phyloP scores from a whole-genome alignment of 2,329 filamentous ascomycete species.

The Biscogniauxia sp. region DNA sequence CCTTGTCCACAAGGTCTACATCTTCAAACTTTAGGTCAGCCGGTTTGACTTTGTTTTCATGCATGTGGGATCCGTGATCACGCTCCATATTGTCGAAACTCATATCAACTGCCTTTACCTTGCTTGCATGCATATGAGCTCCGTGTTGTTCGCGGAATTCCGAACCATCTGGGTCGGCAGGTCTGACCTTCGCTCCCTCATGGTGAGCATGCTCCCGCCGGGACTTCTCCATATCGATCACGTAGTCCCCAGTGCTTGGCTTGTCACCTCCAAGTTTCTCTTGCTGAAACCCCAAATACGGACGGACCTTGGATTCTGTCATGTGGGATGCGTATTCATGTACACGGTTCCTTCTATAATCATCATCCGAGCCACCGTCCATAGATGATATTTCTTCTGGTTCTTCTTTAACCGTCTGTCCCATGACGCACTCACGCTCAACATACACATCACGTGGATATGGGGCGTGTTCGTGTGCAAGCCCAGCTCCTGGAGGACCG shows the following conservation, averaged over 20 bases:
- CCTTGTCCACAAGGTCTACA: conserved; percentile 1
- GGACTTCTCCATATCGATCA: conserved; percentile 11
- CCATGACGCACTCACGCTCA: conserved; percentile 38
- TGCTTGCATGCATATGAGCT: conserved; percentile 13
- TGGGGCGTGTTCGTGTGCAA: conserved; percentile 20
- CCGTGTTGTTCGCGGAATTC: conserved; percentile 5
- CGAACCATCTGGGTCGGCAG: conserved; percentile 5
- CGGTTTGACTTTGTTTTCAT: conserved; percentile 3
- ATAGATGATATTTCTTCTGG: conserved; percentile 23
- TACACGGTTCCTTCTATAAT: conserved; percentile 11
- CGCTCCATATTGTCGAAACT: conserved; percentile 13
- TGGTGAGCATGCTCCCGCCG: conserved; percentile 6
- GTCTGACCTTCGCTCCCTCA: conserved; percentile 9
- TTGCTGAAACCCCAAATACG: conserved; percentile 14
- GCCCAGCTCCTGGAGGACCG: conserved; percentile 16
- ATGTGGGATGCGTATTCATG: conserved; percentile 21
- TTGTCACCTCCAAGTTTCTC: conserved; percentile 4
- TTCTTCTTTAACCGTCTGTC: conserved; percentile 38
- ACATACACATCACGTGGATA: conserved; percentile 21
- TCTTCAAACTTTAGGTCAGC: conserved; percentile 10
- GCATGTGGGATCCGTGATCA: neutral
- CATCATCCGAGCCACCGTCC: conserved; percentile 16
- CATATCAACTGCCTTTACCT: conserved; percentile 12
- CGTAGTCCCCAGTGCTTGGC: conserved; percentile 12
- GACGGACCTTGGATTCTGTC: conserved; percentile 18